Evolutionary conservation across 352 stramenopile species (phyloP), one percentile per base, ranked within the genome.

Genomic region (Globisporangium acanthophoron): DNA sequence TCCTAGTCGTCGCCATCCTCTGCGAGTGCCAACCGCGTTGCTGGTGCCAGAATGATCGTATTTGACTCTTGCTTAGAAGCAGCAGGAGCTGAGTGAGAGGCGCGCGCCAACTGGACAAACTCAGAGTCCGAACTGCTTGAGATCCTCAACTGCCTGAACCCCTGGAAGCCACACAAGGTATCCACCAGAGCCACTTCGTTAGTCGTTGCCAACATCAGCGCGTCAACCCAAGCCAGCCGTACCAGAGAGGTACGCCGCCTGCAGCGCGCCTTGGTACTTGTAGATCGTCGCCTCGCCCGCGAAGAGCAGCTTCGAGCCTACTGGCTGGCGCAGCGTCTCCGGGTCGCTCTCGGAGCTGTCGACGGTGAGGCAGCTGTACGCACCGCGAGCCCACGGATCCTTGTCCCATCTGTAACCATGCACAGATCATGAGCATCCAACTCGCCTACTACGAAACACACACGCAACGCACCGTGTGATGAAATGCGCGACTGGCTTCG

Each of bases 261-360:
- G 78, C 15, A 88, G 64, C 3, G 78, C 79, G 3, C 76, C 76
- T 52, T 88, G 82, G 56, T 88, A 87, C 51, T 80, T 73, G 64
- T 87, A 79, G 46, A 75, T 74, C 9, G 79, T 92, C 15, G 78
- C 80, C 47, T 92, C 82, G 12, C 82, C 82, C 1, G 78, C 78
- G 40, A 92, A 92, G 37, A 84, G 59, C 52, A 92, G 61, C 18
- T 70, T 70, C 9, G 61, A 70, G 0, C 49, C 66, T 0, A 88
- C 61, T 0, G 70, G 59, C 37, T 77, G 59, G 4, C 76, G 65
- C 12, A 92, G 49, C 8, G 71, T 54, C 35, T 80, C 73, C 20
- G 83, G 83, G 49, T 90, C 82, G 3, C 81, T 61, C 15, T 70
- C 71, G 5, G 82, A 73, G 56, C 67, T 85, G 47, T 87, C 76